Evolutionary conservation across 192 early-diverging fungal species (phyloP).

Genomic region (Podila horticola): DNA sequence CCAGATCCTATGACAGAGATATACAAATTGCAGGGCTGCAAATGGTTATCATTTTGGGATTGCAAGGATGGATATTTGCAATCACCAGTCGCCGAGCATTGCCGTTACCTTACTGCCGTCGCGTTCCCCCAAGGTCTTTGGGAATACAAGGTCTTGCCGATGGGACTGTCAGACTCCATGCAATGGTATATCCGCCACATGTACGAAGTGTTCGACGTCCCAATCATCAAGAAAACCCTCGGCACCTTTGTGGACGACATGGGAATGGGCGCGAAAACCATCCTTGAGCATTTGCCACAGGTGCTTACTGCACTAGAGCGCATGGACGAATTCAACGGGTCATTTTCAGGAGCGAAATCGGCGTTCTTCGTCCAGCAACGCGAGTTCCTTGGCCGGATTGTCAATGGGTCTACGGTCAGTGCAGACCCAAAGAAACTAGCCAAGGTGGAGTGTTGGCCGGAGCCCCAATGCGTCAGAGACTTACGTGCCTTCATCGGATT

Average conservation of each 20-base stretch:
- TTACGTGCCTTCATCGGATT: constrained; percentile 7
- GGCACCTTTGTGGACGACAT: too few species aligned
- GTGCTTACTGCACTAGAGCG: background rate
- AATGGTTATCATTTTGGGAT: constrained; percentile 6
- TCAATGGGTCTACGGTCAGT: background rate
- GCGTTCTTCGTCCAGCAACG: constrained; percentile 7
- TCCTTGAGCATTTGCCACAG: background rate
- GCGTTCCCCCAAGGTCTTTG: constrained; percentile 6
- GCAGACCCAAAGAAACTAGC: background rate
- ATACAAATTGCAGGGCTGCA: background rate
- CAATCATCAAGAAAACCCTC: background rate
- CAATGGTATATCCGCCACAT: constrained; percentile 17
- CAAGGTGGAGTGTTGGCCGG: background rate
- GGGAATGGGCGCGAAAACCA: background rate
- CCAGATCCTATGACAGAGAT: constrained; percentile 7
- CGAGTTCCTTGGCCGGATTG: constrained; percentile 1
- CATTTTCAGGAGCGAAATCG: constrained; percentile 12
- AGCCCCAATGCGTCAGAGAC: background rate
- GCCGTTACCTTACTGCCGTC: constrained; percentile 6
- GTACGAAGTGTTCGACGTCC: background rate
- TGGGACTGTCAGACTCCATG: constrained; percentile 9
- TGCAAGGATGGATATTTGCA: constrained; percentile 17
- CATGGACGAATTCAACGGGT: constrained; percentile 11
- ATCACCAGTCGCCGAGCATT: constrained; percentile 5
- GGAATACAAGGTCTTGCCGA: constrained; percentile 11